A percentile compares a stretch with the other conserved stretches of the same genome.
phyloP scores from a whole-genome alignment of 176 grass and related monocot species.

The Lolium multiflorum region DNA sequence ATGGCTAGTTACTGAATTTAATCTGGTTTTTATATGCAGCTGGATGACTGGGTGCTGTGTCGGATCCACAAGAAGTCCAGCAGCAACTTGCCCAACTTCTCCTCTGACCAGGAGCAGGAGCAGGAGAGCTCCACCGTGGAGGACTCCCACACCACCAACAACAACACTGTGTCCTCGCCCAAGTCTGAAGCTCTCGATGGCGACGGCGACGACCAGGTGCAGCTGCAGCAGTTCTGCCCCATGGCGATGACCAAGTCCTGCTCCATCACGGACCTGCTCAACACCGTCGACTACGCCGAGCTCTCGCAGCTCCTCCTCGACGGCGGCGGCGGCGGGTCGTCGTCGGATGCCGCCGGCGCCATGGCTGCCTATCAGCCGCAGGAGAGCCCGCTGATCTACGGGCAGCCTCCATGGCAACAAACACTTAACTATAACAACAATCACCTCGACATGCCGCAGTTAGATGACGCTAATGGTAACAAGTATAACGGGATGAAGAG shows the following conservation, averaged over 20 bases:
- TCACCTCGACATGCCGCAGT: neutral
- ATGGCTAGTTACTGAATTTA: neutral
- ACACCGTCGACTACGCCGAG: slow-evolving; percentile 45
- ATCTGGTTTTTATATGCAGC: slow-evolving; percentile 18
- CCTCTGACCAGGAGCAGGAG: slow-evolving; percentile 44
- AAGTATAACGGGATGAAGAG: slow-evolving; percentile 35
- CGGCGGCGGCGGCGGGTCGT: neutral
- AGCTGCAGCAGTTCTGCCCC: neutral
- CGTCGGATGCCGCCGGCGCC: neutral
- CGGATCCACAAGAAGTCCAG: slow-evolving; percentile 68
- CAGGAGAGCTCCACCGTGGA: slow-evolving; percentile 44
- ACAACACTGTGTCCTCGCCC: slow-evolving; percentile 7
- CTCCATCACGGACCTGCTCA: slow-evolving; percentile 67
- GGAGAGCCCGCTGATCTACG: slow-evolving; percentile 18
- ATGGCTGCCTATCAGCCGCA: neutral
- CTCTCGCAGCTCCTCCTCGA: slow-evolving; percentile 56
- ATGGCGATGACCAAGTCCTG: slow-evolving; percentile 41
- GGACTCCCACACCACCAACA: neutral
- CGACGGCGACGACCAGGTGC: neutral
- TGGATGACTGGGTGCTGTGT: slow-evolving; percentile 89
- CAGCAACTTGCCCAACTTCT: slow-evolving; percentile 34
- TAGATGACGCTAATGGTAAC: neutral
- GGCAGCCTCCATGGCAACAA: slow-evolving; percentile 26
- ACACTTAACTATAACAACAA: neutral
- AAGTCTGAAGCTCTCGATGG: neutral